Percentiles rank a stretch among this genome's conserved stretches.
These are phyloP conservation scores for Aspergillus eucalypticola DNA, from an alignment of 2,329 filamentous ascomycete species.

Conservation along the genomic window DNA sequence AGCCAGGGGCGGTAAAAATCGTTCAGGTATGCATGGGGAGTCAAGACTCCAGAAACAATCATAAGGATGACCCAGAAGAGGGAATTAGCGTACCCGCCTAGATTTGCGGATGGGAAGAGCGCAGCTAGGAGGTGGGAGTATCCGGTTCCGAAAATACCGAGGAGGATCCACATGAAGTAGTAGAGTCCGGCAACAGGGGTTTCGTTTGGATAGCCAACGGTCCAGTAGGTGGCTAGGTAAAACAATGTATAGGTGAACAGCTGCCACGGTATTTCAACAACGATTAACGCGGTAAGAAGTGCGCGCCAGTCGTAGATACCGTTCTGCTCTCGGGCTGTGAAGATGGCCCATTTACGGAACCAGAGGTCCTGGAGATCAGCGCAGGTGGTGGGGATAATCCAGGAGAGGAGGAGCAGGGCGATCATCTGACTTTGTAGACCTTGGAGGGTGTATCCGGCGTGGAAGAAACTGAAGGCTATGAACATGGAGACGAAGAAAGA, in stretches of 20 bases:
- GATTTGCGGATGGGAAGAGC: background rate
- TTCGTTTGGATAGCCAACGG: background rate
- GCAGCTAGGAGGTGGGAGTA: background rate
- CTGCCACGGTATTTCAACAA: background rate
- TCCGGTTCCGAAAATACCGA: background rate
- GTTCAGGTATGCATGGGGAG: background rate
- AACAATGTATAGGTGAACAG: background rate
- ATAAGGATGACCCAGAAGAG: background rate
- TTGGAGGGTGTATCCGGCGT: background rate
- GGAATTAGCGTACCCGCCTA: background rate
- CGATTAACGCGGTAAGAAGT: background rate
- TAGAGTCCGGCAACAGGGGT: background rate
- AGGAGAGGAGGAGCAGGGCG: background rate
- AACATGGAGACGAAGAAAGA: background rate
- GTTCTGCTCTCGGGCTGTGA: background rate
- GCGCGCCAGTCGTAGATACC: background rate
- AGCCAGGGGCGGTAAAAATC: slow-evolving; percentile 9
- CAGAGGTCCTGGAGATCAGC: background rate
- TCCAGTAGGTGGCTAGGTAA: background rate
- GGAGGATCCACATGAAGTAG: background rate
- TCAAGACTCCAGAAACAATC: background rate
- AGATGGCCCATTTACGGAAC: background rate
- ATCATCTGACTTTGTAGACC: background rate
- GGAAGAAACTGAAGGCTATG: background rate
- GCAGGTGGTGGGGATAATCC: background rate